Percentiles rank a stretch among this genome's conserved stretches.
phyloP scores from a whole-genome alignment of 192 early-diverging fungal genomes.

The Coemansia sp. region DNA sequence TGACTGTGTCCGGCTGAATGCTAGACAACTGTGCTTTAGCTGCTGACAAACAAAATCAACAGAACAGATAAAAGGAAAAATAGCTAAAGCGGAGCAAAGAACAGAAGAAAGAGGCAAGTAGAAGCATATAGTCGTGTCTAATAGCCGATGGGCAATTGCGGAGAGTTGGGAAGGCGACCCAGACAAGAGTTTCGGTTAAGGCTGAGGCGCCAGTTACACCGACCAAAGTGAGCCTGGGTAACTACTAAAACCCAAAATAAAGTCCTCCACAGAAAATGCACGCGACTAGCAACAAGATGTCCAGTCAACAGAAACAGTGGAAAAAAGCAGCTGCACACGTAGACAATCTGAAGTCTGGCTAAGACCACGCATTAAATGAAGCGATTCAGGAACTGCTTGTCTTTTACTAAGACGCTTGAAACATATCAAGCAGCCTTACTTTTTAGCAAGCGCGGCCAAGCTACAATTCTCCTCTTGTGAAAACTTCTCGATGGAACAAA shows the following conservation, averaged over 20 bases:
- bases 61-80: conserved; percentile 3
- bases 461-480: background rate
- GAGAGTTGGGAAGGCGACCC: background rate
- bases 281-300: conserved; percentile 2
- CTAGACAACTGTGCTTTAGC: background rate
- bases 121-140: background rate
- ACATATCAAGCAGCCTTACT: background rate
- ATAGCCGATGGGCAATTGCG: background rate
- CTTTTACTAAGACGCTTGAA: background rate
- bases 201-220: background rate
- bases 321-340: background rate
- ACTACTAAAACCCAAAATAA: conserved; percentile 3
- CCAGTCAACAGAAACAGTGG: background rate
- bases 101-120: background rate
- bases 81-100: background rate
- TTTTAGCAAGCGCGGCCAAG: background rate
- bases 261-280: background rate
- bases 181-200: conserved; percentile 7
- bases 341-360: background rate
- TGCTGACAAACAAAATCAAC: background rate
- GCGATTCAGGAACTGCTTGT: background rate
- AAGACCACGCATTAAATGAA: background rate
- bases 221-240: conserved; percentile 7
- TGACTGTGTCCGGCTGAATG: background rate
- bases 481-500: conserved; percentile 16